Evolutionary conservation across 176 grass and related monocot genomes (phyloP).

Genomic region (Leersia perrieri): DNA sequence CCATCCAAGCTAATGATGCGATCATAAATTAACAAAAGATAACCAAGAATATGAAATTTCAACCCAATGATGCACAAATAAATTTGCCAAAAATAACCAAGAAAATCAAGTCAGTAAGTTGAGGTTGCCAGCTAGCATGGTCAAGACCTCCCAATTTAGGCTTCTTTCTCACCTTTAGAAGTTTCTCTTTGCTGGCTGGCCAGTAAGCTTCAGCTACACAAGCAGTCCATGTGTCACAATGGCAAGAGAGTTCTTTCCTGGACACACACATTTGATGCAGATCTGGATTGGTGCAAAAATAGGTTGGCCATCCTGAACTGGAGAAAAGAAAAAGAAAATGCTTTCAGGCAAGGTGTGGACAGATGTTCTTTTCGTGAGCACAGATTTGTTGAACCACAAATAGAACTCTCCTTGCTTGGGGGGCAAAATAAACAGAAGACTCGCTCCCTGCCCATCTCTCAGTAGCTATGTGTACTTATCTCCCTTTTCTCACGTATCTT

Average conservation of each 20-base stretch:
- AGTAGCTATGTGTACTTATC: background rate
- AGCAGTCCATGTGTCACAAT: slow-evolving; percentile 1
- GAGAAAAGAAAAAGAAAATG: background rate
- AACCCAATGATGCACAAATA: background rate
- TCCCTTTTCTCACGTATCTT: background rate
- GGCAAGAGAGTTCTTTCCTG: background rate
- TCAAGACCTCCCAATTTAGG: background rate
- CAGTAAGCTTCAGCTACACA: background rate
- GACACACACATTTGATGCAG: slow-evolving; percentile 8
- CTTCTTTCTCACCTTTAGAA: background rate
- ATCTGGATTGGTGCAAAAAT: slow-evolving; percentile 33
- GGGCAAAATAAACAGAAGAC: no score
- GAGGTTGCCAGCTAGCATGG: background rate
- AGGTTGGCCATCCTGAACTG: slow-evolving; percentile 2
- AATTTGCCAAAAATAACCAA: background rate
- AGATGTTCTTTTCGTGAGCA: slow-evolving; percentile 29
- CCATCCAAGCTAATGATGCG: background rate
- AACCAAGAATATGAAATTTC: background rate
- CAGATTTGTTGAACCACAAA: slow-evolving; percentile 23
- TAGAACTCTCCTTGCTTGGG: slow-evolving; percentile 7
- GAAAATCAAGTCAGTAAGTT: background rate
- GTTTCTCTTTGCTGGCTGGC: background rate
- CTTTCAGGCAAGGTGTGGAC: slow-evolving; percentile 12
- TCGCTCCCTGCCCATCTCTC: slow-evolving; percentile 6
- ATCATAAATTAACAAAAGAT: background rate